A percentile compares a stretch with the other conserved stretches of the same genome.
These are phyloP conservation scores for Penicillium italicum DNA, from an alignment of 2,329 filamentous ascomycete genomes.

Conservation along the genomic window DNA sequence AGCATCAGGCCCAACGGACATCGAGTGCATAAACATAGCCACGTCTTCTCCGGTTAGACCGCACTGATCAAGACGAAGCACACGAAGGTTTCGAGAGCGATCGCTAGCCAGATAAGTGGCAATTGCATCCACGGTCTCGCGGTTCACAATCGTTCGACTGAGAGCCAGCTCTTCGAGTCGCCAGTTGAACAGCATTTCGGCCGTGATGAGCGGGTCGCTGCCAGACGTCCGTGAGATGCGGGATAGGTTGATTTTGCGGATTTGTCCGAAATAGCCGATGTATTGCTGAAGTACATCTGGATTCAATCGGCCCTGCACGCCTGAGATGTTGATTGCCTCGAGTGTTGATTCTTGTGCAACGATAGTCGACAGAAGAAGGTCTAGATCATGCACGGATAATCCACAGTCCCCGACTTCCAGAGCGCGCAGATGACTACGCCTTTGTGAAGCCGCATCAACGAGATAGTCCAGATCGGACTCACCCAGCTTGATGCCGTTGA, in stretches of 20 bases:
- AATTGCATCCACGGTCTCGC: conserved; percentile 62
- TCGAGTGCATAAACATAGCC: conserved; percentile 61
- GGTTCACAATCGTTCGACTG: conserved; percentile 61
- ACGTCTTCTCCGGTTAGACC: conserved; percentile 63
- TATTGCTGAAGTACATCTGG: conserved; percentile 63
- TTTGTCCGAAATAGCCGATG: conserved; percentile 62
- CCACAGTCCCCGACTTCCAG: conserved; percentile 64
- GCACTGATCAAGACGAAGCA: conserved; percentile 64
- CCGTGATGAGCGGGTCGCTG: conserved; percentile 59
- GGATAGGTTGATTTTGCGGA: conserved; percentile 64
- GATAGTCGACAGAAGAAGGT: conserved; percentile 62
- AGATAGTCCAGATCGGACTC: conserved; percentile 66
- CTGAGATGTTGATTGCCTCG: conserved; percentile 64
- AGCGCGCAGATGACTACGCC: conserved; percentile 61
- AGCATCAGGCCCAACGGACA: conserved; percentile 50
- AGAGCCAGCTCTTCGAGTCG: conserved; percentile 62
- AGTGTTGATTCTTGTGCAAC: conserved; percentile 63
- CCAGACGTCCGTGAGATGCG: conserved; percentile 62
- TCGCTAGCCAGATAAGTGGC: conserved; percentile 60
- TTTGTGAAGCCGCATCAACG: conserved; percentile 65
- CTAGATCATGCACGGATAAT: conserved; percentile 47
- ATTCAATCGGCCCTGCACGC: conserved; percentile 62
- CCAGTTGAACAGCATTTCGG: conserved; percentile 65
- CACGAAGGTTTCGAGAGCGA: conserved; percentile 58
- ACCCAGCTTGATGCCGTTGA: conserved; percentile 66